A percentile compares a stretch with the other conserved stretches of the same genome.
phyloP scores from a whole-genome alignment of 1,139 yeast species.

The Pichia sp. region DNA sequence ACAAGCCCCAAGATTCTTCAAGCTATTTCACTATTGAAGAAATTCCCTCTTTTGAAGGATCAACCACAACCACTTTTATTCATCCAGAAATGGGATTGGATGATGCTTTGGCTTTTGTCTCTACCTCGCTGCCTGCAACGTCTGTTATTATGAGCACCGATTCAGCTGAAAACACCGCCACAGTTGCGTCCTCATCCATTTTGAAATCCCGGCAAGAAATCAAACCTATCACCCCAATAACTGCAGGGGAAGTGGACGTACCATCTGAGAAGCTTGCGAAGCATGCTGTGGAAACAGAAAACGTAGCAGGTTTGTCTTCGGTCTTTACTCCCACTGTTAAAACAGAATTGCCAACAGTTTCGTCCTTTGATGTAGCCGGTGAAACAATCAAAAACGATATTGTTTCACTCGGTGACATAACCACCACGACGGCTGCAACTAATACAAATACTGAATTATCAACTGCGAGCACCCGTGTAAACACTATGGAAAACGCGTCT shows the following conservation, averaged over 20 bases:
- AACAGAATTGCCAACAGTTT: background rate
- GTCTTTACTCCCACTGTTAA: background rate
- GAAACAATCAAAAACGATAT: slow-evolving; percentile 7
- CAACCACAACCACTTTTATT: no score
- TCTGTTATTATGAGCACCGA: background rate
- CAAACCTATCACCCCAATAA: background rate
- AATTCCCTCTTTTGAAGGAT: slow-evolving; percentile 18
- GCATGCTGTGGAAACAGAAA: no score
- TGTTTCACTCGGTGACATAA: slow-evolving; percentile 1
- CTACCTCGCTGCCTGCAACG: background rate
- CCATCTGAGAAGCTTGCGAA: background rate
- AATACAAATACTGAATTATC: background rate
- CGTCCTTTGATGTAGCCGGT: background rate
- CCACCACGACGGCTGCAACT: background rate
- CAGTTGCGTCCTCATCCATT: background rate
- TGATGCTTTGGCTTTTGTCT: slow-evolving; percentile 9
- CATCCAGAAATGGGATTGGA: no score
- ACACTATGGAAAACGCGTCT: background rate
- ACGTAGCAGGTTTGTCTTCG: no score
- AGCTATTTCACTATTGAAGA: slow-evolving; percentile 28
- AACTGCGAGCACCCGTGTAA: background rate
- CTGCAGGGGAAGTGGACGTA: background rate
- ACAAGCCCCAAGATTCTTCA: slow-evolving; percentile 26
- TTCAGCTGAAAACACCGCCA: background rate
- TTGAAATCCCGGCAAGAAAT: background rate